Conservation (phyloP, 345 rosid species). For the Ricinus communis region DNA sequence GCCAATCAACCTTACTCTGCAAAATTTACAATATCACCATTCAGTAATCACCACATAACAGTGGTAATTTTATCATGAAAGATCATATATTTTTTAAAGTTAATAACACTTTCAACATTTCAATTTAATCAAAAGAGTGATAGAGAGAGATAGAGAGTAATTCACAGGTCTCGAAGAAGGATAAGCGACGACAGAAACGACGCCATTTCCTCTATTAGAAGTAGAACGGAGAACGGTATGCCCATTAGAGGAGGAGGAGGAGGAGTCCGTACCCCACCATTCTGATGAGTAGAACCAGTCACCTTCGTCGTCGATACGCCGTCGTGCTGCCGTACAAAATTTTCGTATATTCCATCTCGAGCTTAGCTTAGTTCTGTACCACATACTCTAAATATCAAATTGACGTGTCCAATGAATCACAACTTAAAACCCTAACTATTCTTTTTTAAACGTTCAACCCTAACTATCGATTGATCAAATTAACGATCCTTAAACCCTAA, state of each 20-base stretch:
- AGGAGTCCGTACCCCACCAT: slow-evolving; percentile 71
- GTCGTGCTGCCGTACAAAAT: slow-evolving; percentile 37
- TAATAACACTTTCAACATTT: no score
- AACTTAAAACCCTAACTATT: no score
- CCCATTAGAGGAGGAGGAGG: slow-evolving; percentile 33
- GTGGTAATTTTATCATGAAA: no score
- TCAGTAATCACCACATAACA: background rate
- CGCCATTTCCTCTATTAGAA: slow-evolving; percentile 72
- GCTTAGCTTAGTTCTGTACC: slow-evolving; percentile 11
- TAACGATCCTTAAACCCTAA: background rate
- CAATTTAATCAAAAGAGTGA: no score
- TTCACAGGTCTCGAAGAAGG: slow-evolving; percentile 78
- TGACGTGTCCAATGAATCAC: no score
- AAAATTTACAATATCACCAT: slow-evolving; percentile 5
- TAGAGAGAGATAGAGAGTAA: slow-evolving; percentile 28
- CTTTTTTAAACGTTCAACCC: no score
- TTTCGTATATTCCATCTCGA: slow-evolving; percentile 30
- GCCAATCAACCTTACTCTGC: slow-evolving; percentile 64
- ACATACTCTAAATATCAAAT: slow-evolving; percentile 10
- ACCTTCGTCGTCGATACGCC: slow-evolving; percentile 65
- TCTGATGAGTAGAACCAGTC: slow-evolving; percentile 81
- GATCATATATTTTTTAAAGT: no score
- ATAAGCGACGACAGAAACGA: slow-evolving; percentile 67
- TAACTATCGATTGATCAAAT: no score
- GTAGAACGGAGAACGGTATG: slow-evolving; percentile 47